Conservation (phyloP, 176 grass and related monocot genomes). For the Oryza brachyantha region DNA sequence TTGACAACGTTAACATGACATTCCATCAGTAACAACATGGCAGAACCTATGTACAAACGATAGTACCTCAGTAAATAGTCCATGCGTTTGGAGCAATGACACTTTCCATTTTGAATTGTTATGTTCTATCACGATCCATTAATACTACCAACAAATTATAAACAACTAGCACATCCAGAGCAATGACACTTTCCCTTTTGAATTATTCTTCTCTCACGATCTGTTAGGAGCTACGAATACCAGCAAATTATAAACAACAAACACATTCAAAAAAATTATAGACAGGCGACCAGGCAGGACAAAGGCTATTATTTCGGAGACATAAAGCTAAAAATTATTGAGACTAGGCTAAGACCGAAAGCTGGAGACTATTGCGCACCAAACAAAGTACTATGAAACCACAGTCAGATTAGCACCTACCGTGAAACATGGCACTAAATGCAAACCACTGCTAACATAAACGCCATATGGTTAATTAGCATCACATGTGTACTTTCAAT, state of each 20-base stretch:
- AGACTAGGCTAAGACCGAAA: background rate
- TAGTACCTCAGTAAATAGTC: no score
- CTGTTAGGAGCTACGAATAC: background rate
- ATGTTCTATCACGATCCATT: background rate
- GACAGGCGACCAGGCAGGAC: background rate
- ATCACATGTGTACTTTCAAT: background rate
- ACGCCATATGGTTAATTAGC: conserved; percentile 11
- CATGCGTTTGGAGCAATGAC: background rate
- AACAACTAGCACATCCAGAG: background rate
- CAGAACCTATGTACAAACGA: background rate
- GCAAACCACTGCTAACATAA: background rate
- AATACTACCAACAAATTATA: background rate
- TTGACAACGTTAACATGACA: background rate
- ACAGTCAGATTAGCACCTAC: conserved; percentile 26
- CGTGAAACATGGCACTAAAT: conserved; percentile 18
- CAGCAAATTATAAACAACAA: background rate
- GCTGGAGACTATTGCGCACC: conserved; percentile 23
- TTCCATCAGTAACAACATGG: background rate
- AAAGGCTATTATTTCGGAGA: background rate
- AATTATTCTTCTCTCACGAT: background rate
- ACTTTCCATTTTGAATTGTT: background rate
- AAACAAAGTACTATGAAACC: conserved; percentile 15
- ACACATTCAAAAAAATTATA: background rate
- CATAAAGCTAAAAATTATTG: conserved; percentile 1
- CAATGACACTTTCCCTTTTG: background rate